Conservation (phyloP, 2,329 filamentous ascomycete species). For the Lachnellula hyalina region DNA sequence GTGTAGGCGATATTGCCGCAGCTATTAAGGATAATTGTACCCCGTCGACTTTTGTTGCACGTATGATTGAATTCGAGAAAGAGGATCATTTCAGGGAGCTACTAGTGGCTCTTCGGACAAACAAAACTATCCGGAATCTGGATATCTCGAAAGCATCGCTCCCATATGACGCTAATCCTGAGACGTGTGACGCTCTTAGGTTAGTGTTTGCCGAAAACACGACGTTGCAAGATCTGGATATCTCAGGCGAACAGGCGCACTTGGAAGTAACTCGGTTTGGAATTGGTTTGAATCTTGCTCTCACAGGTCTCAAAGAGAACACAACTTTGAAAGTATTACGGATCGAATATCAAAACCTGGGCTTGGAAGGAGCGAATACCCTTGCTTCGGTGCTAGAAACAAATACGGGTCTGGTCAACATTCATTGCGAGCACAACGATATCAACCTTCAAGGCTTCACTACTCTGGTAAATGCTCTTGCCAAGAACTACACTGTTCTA, state of each 20-base stretch:
- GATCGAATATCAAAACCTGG: conserved; percentile 64
- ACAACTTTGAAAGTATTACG: conserved; percentile 54
- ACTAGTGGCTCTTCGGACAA: conserved; percentile 54
- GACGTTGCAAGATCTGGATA: conserved; percentile 61
- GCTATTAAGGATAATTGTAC: conserved; percentile 48
- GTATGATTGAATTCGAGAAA: conserved; percentile 55
- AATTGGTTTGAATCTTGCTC: conserved; percentile 60
- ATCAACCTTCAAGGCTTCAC: conserved; percentile 67
- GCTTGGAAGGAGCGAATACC: conserved; percentile 63
- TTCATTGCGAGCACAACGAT: conserved; percentile 68
- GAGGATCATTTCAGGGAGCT: conserved; percentile 51
- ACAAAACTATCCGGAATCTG: conserved; percentile 57
- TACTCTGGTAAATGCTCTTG: conserved; percentile 62
- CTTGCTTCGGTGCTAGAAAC: conserved; percentile 62
- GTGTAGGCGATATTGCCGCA: conserved; percentile 45
- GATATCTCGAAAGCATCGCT: conserved; percentile 67
- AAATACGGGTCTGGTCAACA: conserved; percentile 56
- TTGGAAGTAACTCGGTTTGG: conserved; percentile 66
- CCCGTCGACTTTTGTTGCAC: conserved; percentile 59
- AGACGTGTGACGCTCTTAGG: conserved; percentile 60
- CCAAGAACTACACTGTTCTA: conserved; percentile 57
- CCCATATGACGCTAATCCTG: conserved; percentile 61
- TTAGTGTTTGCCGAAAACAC: conserved; percentile 61
- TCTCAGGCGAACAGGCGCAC: conserved; percentile 66
- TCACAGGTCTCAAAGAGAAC: conserved; percentile 61